A percentile compares a stretch with the other conserved stretches of the same genome.
These are phyloP conservation scores for Conringia planisiliqua DNA, from an alignment of 345 rosid species.

Conservation along the genomic window DNA sequence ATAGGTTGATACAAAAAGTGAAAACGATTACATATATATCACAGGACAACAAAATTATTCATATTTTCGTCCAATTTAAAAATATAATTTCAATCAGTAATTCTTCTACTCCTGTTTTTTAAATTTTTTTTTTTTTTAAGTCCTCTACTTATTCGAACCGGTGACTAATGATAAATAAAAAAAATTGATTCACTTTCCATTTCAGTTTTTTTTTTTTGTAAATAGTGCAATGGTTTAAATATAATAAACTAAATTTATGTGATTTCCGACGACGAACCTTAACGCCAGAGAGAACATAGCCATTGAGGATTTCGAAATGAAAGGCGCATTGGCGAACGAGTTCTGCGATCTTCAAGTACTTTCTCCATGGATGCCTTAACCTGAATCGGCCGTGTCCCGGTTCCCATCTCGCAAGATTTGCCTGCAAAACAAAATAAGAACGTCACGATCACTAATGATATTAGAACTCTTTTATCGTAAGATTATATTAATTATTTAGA, in stretches of 20 bases:
- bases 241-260: background rate
- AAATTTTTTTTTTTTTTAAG: too few relatives aligned
- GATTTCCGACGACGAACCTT: slow-evolving; percentile 37
- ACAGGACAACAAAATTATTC: background rate
- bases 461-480: background rate
- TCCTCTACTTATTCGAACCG: background rate
- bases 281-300: slow-evolving; percentile 41
- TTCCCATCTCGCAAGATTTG: slow-evolving; percentile 86
- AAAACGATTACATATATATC: background rate
- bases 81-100: too few relatives aligned
- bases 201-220: too few relatives aligned
- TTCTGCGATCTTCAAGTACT: slow-evolving; percentile 58
- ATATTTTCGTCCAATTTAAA: background rate
- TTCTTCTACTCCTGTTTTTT: too few relatives aligned
- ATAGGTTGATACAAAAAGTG: background rate
- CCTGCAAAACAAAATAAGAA: slow-evolving; percentile 41
- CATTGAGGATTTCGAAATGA: slow-evolving; percentile 58
- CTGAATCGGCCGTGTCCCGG: slow-evolving; percentile 71
- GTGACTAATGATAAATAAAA: background rate
- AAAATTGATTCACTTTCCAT: background rate
- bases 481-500: background rate
- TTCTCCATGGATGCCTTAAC: slow-evolving; percentile 74
- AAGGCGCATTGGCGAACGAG: slow-evolving; percentile 74
- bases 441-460: background rate
- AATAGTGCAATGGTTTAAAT: background rate